Evolutionary conservation across 257 asterid species (phyloP).

Genomic region (Solanum lycopersicoides): DNA sequence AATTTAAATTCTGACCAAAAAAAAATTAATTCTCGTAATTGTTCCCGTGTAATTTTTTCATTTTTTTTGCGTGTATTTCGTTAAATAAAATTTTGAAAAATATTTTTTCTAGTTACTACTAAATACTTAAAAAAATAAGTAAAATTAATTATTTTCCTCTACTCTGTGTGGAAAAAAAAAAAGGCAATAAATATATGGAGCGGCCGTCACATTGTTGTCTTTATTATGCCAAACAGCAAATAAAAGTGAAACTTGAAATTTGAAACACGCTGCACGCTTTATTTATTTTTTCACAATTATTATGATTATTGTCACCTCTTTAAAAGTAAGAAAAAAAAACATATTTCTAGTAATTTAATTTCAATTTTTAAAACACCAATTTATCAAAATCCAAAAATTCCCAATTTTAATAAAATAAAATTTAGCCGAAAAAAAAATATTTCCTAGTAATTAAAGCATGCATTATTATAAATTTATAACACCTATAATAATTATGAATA

Average conservation of each 20-base stretch:
- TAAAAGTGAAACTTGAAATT: neutral
- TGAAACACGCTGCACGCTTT: neutral
- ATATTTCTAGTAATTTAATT: neutral
- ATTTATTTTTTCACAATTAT: neutral
- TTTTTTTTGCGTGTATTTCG: too few species aligned
- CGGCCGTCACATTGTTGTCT: neutral
- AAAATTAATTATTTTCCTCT: neutral
- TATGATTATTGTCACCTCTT: neutral
- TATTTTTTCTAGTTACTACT: too few species aligned
- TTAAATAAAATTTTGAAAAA: too few species aligned
- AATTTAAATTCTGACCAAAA: neutral
- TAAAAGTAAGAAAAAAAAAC: neutral
- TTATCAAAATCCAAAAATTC: neutral
- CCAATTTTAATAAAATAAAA: neutral
- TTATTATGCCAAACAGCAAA: neutral
- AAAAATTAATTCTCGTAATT: neutral
- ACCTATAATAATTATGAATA: neutral
- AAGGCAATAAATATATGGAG: neutral
- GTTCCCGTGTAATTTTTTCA: neutral
- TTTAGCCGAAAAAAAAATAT: neutral
- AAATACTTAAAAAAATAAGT: too few species aligned
- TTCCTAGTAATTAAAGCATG: neutral
- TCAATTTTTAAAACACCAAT: neutral
- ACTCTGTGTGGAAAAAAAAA: neutral
- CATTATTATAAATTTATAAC: too few species aligned